Conservation (phyloP, 768 basidiomycete species). For the Naganishia onofrii region DNA sequence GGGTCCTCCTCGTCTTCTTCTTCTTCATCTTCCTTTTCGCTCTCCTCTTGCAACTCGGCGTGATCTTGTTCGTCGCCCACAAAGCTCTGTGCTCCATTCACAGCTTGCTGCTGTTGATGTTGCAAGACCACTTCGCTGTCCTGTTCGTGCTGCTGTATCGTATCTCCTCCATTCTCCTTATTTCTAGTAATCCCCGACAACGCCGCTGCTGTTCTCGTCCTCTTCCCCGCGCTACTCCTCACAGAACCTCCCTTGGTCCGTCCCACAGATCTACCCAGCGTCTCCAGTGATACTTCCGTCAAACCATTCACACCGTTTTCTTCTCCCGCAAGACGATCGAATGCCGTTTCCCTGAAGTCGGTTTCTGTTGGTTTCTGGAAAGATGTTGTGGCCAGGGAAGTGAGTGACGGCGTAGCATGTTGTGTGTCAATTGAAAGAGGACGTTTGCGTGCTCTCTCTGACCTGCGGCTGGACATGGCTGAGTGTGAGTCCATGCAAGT, state of each 20-base stretch:
- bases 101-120: not conserved
- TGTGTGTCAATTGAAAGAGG: slow-evolving; percentile 8
- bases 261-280: not conserved
- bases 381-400: not conserved
- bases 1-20: slow-evolving; percentile 32
- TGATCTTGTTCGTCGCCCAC: not conserved
- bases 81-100: not conserved
- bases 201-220: not conserved
- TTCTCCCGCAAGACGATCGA: not conserved
- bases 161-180: not conserved
- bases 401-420: not conserved
- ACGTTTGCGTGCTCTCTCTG: slow-evolving; percentile 17
- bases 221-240: not conserved
- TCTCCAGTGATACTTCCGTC: not conserved
- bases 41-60: slow-evolving; percentile 1
- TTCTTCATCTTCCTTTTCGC: slow-evolving; percentile 27
- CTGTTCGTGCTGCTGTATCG: not conserved
- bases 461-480: slow-evolving; percentile 14
- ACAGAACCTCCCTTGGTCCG: not conserved
- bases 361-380: not conserved
- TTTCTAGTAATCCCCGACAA: not conserved
- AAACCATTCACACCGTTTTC: not conserved
- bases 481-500: no score
- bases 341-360: not conserved
- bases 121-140: not conserved